Evolutionary conservation across 176 grass and related monocot genomes (phyloP).

Genomic region (Musa troglodytarum): DNA sequence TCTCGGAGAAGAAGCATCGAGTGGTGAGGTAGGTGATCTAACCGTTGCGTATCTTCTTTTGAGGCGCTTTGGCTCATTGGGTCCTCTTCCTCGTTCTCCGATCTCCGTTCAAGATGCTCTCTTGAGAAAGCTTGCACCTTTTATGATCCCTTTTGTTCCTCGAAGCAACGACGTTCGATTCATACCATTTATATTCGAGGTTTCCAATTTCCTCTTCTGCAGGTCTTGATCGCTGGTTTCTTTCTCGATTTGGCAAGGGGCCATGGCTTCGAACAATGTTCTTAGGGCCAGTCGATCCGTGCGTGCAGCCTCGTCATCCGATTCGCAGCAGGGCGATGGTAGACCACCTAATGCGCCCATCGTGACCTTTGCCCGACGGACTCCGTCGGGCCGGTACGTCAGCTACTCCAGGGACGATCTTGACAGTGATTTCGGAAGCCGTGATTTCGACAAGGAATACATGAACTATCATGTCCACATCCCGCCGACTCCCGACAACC

Average conservation of each 20-base stretch:
- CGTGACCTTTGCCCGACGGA: constrained; percentile 77
- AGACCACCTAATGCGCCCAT: constrained; percentile 10
- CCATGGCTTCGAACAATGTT: background rate
- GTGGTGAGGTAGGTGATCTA: background rate
- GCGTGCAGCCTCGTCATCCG: background rate
- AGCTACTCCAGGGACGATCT: constrained; percentile 85
- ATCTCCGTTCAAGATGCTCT: background rate
- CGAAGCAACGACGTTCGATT: too few species aligned
- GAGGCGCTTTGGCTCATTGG: background rate
- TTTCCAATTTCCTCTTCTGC: background rate
- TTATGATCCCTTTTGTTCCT: background rate
- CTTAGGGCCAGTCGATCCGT: background rate
- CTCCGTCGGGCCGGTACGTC: constrained; percentile 69
- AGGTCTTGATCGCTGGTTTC: background rate
- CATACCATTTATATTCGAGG: too few species aligned
- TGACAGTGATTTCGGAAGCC: constrained; percentile 46
- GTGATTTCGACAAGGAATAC: constrained; percentile 58
- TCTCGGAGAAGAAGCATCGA: background rate
- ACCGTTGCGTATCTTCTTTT: background rate
- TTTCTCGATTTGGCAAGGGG: background rate
- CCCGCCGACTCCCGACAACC: constrained; percentile 79
- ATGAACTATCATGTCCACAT: constrained; percentile 80
- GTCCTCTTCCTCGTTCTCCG: background rate
- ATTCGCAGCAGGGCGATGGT: background rate
- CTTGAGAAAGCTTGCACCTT: background rate